Evolutionary conservation across 306 rosid species (phyloP).

Genomic region (Vigna reflexopilosa): DNA sequence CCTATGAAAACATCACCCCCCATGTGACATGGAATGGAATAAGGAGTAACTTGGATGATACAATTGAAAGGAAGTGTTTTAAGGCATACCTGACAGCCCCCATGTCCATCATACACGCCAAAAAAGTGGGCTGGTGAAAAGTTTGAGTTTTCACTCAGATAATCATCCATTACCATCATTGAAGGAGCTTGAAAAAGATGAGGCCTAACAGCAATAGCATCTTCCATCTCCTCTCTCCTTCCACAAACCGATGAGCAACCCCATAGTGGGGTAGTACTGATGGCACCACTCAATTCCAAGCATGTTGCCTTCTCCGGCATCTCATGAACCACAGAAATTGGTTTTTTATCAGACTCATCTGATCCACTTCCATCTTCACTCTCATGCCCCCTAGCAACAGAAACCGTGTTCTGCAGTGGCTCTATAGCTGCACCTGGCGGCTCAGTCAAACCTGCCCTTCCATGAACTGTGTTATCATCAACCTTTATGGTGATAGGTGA

Average conservation of each 20-base stretch:
- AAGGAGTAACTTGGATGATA: constrained; percentile 33
- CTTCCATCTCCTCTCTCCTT: constrained; percentile 88
- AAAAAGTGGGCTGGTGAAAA: constrained; percentile 60
- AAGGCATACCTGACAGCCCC: constrained; percentile 71
- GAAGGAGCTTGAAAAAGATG: constrained; percentile 59
- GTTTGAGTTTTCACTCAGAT: constrained; percentile 40
- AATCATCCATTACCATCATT: constrained; percentile 53
- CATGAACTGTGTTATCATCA: constrained; percentile 39
- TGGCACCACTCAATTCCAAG: constrained; percentile 44
- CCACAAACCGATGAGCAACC: constrained; percentile 73
- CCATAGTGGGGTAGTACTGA: constrained; percentile 52
- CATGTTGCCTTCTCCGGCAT: constrained; percentile 47
- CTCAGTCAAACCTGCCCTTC: constrained; percentile 27
- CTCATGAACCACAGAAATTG: constrained; percentile 33
- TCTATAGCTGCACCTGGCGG: constrained; percentile 31
- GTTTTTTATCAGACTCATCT: constrained; percentile 50
- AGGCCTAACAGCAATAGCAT: constrained; percentile 65
- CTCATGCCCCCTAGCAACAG: constrained; percentile 45
- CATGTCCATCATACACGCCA: constrained; percentile 88
- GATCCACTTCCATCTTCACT: constrained; percentile 54
- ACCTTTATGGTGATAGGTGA: constrained; percentile 37
- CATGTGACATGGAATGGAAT: constrained; percentile 29
- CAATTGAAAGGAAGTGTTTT: constrained; percentile 12
- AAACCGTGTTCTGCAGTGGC: constrained; percentile 43
- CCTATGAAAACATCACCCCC: constrained; percentile 53